phyloP scores from a whole-genome alignment of 352 stramenopile genomes.

The Phytophthora fragariaefolia region DNA sequence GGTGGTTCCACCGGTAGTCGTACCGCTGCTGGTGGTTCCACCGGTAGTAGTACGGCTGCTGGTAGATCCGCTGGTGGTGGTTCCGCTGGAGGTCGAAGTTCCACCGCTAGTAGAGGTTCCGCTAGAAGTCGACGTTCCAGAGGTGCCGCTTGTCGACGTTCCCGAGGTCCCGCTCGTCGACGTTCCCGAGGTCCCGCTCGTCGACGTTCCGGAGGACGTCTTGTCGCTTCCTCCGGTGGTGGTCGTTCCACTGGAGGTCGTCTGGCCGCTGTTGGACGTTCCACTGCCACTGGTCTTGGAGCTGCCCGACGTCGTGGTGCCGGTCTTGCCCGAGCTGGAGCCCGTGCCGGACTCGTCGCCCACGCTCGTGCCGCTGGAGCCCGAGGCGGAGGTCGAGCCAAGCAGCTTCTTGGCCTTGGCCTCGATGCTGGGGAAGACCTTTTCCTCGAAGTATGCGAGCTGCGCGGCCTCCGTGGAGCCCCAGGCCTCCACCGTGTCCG shows the following conservation, averaged over 20 bases:
- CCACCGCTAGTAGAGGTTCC: slow-evolving; percentile 12
- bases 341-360: slow-evolving; percentile 20
- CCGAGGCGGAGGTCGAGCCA: slow-evolving; percentile 22
- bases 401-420: slow-evolving; percentile 42
- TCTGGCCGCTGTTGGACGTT: slow-evolving; percentile 15
- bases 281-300: slow-evolving; percentile 14
- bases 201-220: slow-evolving; percentile 18
- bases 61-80: slow-evolving; percentile 6
- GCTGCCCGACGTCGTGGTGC: slow-evolving; percentile 24
- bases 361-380: slow-evolving; percentile 28
- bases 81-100: background rate
- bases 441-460: slow-evolving; percentile 69
- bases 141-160: slow-evolving; percentile 8
- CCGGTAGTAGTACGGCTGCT: slow-evolving; percentile 10
- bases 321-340: slow-evolving; percentile 14
- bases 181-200: slow-evolving; percentile 13
- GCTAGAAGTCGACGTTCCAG: slow-evolving; percentile 14
- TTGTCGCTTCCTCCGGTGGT: slow-evolving; percentile 2
- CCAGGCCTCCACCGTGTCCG: slow-evolving; percentile 47
- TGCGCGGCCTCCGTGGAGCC: slow-evolving; percentile 48
- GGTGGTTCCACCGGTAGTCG: slow-evolving; percentile 16
- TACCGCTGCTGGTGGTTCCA: slow-evolving; percentile 8
- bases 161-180: slow-evolving; percentile 13
- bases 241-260: slow-evolving; percentile 21
- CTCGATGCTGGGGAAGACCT: slow-evolving; percentile 66